Percentiles rank a stretch among this genome's conserved stretches.
Conservation (phyloP, 2,329 filamentous ascomycete genomes). For the Aspergillus fumigatiaffinis region DNA sequence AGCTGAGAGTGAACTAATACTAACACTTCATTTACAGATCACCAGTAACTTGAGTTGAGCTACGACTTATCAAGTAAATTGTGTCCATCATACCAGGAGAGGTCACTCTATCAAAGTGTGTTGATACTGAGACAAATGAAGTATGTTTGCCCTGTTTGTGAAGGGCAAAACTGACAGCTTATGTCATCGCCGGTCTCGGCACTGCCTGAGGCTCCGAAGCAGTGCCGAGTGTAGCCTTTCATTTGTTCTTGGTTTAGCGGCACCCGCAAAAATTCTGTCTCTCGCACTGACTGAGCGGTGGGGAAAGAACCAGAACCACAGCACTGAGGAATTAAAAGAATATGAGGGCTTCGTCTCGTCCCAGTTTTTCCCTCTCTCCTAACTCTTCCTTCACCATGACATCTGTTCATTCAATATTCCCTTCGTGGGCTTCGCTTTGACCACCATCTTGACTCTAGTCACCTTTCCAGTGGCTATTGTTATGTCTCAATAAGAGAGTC, state of each 20-base stretch:
- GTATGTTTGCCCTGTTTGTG: background rate
- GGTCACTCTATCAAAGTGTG: background rate
- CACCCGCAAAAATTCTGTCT: constrained; percentile 16
- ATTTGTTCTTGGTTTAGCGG: constrained; percentile 17
- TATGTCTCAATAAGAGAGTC: constrained; percentile 16
- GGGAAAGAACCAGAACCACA: constrained; percentile 8
- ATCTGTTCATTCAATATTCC: constrained; percentile 14
- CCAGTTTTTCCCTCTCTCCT: constrained; percentile 9
- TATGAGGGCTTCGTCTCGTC: constrained; percentile 10
- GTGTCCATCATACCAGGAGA: background rate
- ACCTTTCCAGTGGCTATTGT: constrained; percentile 10
- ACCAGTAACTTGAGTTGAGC: background rate
- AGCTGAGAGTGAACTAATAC: background rate
- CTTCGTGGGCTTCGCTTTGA: constrained; percentile 20
- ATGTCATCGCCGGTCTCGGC: constrained; percentile 1
- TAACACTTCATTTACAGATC: background rate
- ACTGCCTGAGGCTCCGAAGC: background rate
- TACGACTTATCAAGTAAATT: background rate
- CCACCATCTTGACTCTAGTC: constrained; percentile 6
- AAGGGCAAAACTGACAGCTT: background rate
- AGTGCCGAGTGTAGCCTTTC: constrained; percentile 1
- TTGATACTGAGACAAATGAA: background rate
- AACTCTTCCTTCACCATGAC: constrained; percentile 23
- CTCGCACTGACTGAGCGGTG: constrained; percentile 7
- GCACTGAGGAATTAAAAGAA: constrained; percentile 7